These are phyloP conservation scores for Hypsizygus marmoreus DNA, from an alignment of 768 basidiomycete genomes.

Conservation along the genomic window DNA sequence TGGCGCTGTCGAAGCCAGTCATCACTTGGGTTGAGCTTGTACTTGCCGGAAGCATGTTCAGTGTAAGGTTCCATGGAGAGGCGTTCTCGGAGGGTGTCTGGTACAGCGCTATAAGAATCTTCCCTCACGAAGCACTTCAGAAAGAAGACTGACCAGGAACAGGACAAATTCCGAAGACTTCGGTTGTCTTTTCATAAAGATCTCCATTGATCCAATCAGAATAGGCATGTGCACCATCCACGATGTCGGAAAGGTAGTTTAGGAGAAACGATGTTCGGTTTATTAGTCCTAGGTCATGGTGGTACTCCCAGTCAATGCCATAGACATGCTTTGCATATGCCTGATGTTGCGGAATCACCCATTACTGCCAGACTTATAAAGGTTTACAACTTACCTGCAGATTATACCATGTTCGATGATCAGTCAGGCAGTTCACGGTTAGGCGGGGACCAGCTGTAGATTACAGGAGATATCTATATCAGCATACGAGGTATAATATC, in stretches of 20 bases:
- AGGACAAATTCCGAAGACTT: conserved; percentile 20
- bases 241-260: conserved; percentile 14
- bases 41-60: too few relatives aligned
- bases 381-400: neutral
- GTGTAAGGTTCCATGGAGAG: conserved; percentile 1
- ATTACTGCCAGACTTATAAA: neutral
- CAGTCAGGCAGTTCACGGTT: conserved; percentile 21
- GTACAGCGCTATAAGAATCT: too few relatives aligned
- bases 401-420: conserved; percentile 24
- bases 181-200: conserved; percentile 17
- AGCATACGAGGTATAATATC: too few relatives aligned
- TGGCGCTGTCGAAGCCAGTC: too few relatives aligned
- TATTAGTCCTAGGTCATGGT: too few relatives aligned
- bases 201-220: conserved; percentile 24
- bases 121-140: too few relatives aligned
- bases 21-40: too few relatives aligned
- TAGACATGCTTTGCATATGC: conserved; percentile 20
- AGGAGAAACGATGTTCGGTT: conserved; percentile 18
- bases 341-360: too few relatives aligned
- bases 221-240: conserved; percentile 18
- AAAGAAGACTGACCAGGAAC: too few relatives aligned
- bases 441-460: conserved; percentile 20
- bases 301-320: too few relatives aligned
- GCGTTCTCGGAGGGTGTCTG: neutral
- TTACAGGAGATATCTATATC: too few relatives aligned